phyloP scores from a whole-genome alignment of 2,329 filamentous ascomycete genomes.

The Cordyceps militaris region DNA sequence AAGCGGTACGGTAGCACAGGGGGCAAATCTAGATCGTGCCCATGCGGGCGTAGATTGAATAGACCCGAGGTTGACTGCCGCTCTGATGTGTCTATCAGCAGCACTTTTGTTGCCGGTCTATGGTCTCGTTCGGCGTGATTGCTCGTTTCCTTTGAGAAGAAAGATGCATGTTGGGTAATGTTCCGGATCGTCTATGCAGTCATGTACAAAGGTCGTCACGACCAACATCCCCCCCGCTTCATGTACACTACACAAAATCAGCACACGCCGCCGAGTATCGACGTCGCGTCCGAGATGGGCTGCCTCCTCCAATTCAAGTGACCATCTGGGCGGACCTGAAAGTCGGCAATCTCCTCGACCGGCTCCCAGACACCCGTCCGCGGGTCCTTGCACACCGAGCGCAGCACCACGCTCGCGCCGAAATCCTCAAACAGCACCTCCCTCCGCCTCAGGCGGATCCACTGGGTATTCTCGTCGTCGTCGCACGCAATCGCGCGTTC shows the following conservation, averaged over 20 bases:
- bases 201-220: neutral
- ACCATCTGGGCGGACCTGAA: conserved; percentile 24
- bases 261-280: conserved; percentile 25
- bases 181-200: neutral
- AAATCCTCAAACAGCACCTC: conserved; percentile 34
- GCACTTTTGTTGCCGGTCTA: too few relatives aligned
- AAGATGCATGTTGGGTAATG: neutral
- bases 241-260: neutral
- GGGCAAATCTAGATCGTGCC: too few relatives aligned
- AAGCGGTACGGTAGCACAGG: too few relatives aligned
- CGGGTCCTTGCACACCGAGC: conserved; percentile 27
- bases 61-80: too few relatives aligned
- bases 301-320: conserved; percentile 28
- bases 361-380: conserved; percentile 29
- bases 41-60: too few relatives aligned
- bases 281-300: conserved; percentile 29
- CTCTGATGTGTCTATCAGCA: too few relatives aligned
- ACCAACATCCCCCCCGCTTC: neutral
- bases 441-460: conserved; percentile 30
- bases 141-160: too few relatives aligned
- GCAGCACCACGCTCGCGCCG: conserved; percentile 30
- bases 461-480: conserved; percentile 29
- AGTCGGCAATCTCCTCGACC: conserved; percentile 31
- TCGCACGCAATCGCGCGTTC: conserved; percentile 27
- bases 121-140: too few relatives aligned